Evolutionary conservation across 2,329 filamentous ascomycete species (phyloP).

Genomic region (Exophiala dermatitidis): DNA sequence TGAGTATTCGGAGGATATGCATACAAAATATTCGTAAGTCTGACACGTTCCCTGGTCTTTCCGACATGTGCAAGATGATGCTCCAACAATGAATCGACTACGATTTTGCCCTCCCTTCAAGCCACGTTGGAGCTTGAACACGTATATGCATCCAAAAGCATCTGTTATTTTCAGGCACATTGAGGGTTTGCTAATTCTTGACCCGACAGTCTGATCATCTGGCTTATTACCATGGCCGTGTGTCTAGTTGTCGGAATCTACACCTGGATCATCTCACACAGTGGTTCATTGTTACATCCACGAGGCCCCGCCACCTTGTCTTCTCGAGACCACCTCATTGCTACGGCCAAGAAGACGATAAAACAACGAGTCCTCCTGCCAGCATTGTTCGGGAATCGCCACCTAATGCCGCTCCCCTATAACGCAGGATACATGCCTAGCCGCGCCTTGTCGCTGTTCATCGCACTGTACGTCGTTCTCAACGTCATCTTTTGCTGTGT

Average conservation of each 20-base stretch:
- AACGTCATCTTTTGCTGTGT: conserved; percentile 30
- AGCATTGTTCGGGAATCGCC: conserved; percentile 13
- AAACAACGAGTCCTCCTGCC: conserved; percentile 8
- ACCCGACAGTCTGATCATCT: conserved; percentile 3
- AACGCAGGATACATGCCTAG: conserved; percentile 25
- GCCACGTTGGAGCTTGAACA: too few relatives aligned
- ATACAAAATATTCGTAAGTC: conserved; percentile 31
- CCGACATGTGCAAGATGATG: too few relatives aligned
- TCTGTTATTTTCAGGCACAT: background rate
- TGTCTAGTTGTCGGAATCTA: conserved; percentile 20
- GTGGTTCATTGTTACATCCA: too few relatives aligned
- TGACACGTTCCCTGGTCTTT: too few relatives aligned
- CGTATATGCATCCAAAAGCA: too few relatives aligned
- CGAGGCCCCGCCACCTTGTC: too few relatives aligned
- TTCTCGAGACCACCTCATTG: too few relatives aligned
- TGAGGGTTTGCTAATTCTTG: background rate
- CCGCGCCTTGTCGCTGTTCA: conserved; percentile 28
- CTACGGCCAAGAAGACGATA: background rate
- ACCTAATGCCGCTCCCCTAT: conserved; percentile 16
- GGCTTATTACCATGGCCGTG: conserved; percentile 23
- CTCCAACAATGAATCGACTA: too few relatives aligned
- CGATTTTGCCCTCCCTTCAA: too few relatives aligned
- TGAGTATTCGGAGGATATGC: conserved; percentile 28
- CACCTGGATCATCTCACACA: conserved; percentile 9
- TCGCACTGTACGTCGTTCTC: conserved; percentile 28